These are phyloP conservation scores for Lactarius indigo DNA, from an alignment of 768 basidiomycete species.

Conservation along the genomic window DNA sequence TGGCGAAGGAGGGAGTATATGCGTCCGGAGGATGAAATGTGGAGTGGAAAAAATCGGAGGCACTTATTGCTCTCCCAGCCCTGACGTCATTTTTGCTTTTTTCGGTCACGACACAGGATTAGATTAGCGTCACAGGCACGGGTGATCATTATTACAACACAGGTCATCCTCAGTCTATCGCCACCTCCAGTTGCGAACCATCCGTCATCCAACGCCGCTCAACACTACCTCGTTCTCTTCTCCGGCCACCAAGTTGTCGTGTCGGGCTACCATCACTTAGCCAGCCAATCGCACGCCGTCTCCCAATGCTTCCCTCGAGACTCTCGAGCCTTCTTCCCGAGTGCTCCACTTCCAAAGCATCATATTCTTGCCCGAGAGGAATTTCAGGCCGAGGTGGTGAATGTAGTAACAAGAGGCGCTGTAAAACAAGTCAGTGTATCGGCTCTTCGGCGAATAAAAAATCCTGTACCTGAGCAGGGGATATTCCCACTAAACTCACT, in stretches of 20 bases:
- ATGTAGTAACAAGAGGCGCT: conserved; percentile 65
- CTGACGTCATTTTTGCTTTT: conserved; percentile 18
- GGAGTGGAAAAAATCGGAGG: conserved; percentile 5
- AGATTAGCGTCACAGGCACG: background rate
- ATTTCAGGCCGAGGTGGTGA: conserved; percentile 55
- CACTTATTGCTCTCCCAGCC: background rate
- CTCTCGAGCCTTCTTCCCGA: conserved; percentile 1
- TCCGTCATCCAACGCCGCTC: conserved; percentile 10
- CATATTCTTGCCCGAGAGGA: conserved; percentile 12
- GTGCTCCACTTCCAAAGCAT: conserved; percentile 8
- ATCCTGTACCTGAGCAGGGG: conserved; percentile 62
- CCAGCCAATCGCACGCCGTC: conserved; percentile 15
- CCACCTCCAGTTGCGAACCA: background rate
- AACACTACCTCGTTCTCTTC: conserved; percentile 15
- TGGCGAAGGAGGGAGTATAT: conserved; percentile 2
- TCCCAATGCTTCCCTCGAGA: conserved; percentile 11
- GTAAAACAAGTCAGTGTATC: conserved; percentile 15
- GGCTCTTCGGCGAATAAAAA: background rate
- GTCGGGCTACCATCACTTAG: conserved; percentile 8
- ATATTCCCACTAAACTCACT: conserved; percentile 63
- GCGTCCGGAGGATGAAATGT: background rate
- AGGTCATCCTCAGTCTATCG: background rate
- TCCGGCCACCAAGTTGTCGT: conserved; percentile 1
- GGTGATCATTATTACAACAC: conserved; percentile 1
- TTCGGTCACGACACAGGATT: background rate